Base-by-base conservation (phyloP, 768 basidiomycete genomes). In the Podaxis rugospora region DNA sequence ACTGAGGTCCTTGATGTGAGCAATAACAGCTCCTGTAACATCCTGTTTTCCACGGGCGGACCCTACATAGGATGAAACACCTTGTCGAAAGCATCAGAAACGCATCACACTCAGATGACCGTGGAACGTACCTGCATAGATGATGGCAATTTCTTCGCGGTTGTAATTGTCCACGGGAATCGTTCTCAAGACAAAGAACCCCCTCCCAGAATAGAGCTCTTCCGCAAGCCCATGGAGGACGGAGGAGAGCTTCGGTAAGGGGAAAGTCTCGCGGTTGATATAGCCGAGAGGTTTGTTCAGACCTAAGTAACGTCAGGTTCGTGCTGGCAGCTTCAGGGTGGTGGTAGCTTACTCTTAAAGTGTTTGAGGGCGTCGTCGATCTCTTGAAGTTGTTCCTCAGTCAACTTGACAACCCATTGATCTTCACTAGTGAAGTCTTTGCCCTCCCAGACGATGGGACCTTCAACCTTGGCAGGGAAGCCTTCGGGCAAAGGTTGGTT, bases 121-220 rank as follows among this genome's bases (percentile, higher is more conserved):
- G 18, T 40, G 4, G 32, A 25, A 25, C 46, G 10, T 55, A 66
- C 79, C 79, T 13, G 78, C 72, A 57, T 80, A 80, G 59, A 80
- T 72, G 44, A 79, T 73, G 9, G 75, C 72, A 49, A 76, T 73
- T 49, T 82, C 77, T 1, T 67, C 66, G 36, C 69, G 69, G 35
- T 74, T 71, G 64, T 81, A 80, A 1, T 70, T 71, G 52, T 76
- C 74, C 44, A 81, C 70, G 14, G 80, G 79, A 36, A 82, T 75
- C n/a, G 77, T 74, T 28, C 80, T 75, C 18, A 82, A 50, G 49
- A 81, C 79, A 64, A 80, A 80, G 68, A 82, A 82, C 0, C 80
- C 80, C 23, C 80, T 75, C 6, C 80, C 80, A 23, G 67, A 66
- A 64, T 79, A 76, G 5, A 81, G 70, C 58, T 79, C 80, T 4